Percentiles rank a stretch among this genome's conserved stretches.
phyloP scores from a whole-genome alignment of 768 basidiomycete species.

The Trametes elegans region DNA sequence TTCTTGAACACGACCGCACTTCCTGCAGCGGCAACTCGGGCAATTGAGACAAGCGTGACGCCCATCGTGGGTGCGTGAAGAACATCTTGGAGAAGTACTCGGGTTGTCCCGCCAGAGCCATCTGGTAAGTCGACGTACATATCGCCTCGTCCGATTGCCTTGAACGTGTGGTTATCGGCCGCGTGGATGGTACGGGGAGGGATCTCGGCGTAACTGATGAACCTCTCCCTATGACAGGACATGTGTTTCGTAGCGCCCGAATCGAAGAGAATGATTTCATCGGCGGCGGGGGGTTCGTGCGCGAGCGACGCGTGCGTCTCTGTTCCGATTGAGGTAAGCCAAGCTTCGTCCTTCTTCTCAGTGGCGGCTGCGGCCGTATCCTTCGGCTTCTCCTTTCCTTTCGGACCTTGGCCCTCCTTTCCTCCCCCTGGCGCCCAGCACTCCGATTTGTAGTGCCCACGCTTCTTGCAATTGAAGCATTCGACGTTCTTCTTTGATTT shows the following conservation, averaged over 20 bases:
- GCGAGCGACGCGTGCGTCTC: neutral
- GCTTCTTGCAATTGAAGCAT: conserved; percentile 23
- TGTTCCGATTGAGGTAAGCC: neutral
- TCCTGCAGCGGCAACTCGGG: conserved; percentile 11
- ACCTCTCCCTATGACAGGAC: conserved; percentile 28
- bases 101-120: conserved; percentile 2
- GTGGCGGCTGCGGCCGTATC: neutral
- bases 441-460: conserved; percentile 19
- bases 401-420: conserved; percentile 21
- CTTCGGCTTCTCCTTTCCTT: neutral
- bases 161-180: conserved; percentile 25
- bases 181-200: conserved; percentile 29
- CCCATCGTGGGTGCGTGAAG: conserved; percentile 24
- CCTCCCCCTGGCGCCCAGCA: conserved; percentile 21
- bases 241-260: conserved; percentile 36
- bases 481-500: conserved; percentile 1
- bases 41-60: conserved; percentile 24
- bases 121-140: conserved; percentile 23
- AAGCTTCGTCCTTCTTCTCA: neutral
- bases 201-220: conserved; percentile 27
- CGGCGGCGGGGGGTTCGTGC: neutral
- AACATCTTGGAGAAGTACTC: conserved; percentile 19
- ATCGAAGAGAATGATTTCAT: conserved; percentile 26
- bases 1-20: conserved; percentile 1
- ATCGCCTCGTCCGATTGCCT: conserved; percentile 24